These are phyloP conservation scores for Trichoderma sp. DNA, from an alignment of 2,329 filamentous ascomycete genomes.

Conservation along the genomic window DNA sequence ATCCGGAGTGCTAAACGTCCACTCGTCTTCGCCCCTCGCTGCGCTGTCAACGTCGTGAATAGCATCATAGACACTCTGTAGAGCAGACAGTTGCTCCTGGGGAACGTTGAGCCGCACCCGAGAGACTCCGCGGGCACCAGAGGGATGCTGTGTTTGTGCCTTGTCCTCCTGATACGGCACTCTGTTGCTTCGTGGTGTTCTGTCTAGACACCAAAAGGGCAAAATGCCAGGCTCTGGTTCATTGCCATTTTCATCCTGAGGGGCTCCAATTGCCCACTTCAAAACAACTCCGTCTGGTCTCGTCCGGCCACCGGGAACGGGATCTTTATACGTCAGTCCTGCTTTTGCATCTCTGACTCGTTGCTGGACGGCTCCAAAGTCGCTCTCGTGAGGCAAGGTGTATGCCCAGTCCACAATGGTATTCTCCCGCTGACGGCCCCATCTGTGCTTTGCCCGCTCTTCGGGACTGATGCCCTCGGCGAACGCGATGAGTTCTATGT, in stretches of 20 bases:
- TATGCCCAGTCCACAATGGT: slow-evolving; percentile 63
- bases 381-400: slow-evolving; percentile 40
- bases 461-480: slow-evolving; percentile 45
- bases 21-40: neutral
- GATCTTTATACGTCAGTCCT: slow-evolving; percentile 49
- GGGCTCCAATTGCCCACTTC: slow-evolving; percentile 59
- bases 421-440: slow-evolving; percentile 54
- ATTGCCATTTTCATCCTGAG: slow-evolving; percentile 30
- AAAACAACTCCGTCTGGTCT: slow-evolving; percentile 57
- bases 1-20: slow-evolving; percentile 24
- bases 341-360: slow-evolving; percentile 36
- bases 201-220: slow-evolving; percentile 68
- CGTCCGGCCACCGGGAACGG: slow-evolving; percentile 54
- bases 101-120: slow-evolving; percentile 43
- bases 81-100: slow-evolving; percentile 24
- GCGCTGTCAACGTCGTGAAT: slow-evolving; percentile 27
- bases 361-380: slow-evolving; percentile 42
- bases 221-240: slow-evolving; percentile 48
- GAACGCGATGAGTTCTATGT: slow-evolving; percentile 68
- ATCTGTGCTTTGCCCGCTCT: slow-evolving; percentile 53
- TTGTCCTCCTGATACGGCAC: slow-evolving; percentile 47
- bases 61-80: slow-evolving; percentile 32
- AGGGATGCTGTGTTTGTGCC: slow-evolving; percentile 47
- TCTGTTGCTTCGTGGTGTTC: slow-evolving; percentile 55
- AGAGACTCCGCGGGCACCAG: slow-evolving; percentile 52